These are phyloP conservation scores for Plasmopara halstedii DNA, from an alignment of 352 stramenopile species.

Conservation along the genomic window DNA sequence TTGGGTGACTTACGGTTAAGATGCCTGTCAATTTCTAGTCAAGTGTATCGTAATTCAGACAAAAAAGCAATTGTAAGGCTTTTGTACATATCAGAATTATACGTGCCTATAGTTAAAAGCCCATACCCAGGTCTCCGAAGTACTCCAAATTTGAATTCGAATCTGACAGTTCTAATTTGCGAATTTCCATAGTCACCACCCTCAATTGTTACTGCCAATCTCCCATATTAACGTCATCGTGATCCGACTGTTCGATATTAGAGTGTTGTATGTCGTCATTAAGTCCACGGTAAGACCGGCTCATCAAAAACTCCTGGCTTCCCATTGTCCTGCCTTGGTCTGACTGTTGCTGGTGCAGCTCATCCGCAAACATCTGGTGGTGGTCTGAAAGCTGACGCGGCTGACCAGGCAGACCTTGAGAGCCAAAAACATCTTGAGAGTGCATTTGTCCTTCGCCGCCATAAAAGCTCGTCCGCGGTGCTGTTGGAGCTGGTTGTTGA, in stretches of 20 bases:
- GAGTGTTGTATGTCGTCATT: constrained; percentile 29
- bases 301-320: constrained; percentile 45
- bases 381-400: constrained; percentile 32
- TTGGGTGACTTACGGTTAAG: too few species aligned
- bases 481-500: constrained; percentile 23
- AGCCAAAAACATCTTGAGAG: constrained; percentile 42
- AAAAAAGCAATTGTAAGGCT: too few species aligned
- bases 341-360: constrained; percentile 34
- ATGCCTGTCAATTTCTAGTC: too few species aligned
- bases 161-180: too few species aligned
- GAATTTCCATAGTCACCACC: too few species aligned
- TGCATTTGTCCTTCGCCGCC: constrained; percentile 38
- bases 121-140: too few species aligned
- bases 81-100: too few species aligned
- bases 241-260: constrained; percentile 41
- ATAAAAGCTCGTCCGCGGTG: constrained; percentile 34
- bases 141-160: too few species aligned
- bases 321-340: constrained; percentile 29
- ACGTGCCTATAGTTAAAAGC: too few species aligned
- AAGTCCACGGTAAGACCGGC: constrained; percentile 38
- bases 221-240: constrained; percentile 50
- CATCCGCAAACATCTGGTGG: constrained; percentile 33
- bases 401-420: constrained; percentile 29
- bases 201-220: constrained; percentile 47
- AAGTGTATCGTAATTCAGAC: too few species aligned